Evolutionary conservation across 495 filamentous ascomycete species (phyloP).

Genomic region (Penicillium robsamsonii): DNA sequence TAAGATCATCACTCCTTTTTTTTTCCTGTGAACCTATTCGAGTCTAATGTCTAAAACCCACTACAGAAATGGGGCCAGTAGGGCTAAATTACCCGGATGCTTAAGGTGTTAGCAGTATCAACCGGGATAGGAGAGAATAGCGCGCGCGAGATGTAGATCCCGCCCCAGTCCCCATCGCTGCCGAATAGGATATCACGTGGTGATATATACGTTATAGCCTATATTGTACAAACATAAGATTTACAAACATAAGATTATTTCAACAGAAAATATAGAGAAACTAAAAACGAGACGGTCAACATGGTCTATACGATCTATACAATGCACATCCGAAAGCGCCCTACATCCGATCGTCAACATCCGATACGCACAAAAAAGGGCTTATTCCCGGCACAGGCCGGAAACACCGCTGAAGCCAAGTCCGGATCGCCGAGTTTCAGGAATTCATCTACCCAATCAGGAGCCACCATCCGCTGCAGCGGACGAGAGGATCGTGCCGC

Average conservation of each 20-base stretch:
- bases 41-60: background rate
- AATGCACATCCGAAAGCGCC: conserved; percentile 7
- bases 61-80: conserved; percentile 6
- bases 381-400: conserved; percentile 24
- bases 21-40: background rate
- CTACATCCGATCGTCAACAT: background rate
- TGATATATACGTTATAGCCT: background rate
- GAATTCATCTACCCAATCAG: conserved; percentile 22
- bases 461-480: background rate
- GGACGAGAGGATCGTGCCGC: conserved; percentile 26
- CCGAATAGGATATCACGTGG: conserved; percentile 10
- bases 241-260: background rate
- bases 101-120: background rate
- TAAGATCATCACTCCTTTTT: background rate
- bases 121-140: conserved; percentile 9
- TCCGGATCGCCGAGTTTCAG: conserved; percentile 36
- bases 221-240: too few species aligned
- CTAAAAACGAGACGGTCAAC: background rate
- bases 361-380: conserved; percentile 4
- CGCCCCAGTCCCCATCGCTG: conserved; percentile 12
- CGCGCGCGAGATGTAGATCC: conserved; percentile 15
- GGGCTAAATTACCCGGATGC: conserved; percentile 5
- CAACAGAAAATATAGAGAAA: background rate
- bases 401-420: conserved; percentile 28
- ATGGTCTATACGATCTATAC: conserved; percentile 2